Evolutionary conservation across 2,329 filamentous ascomycete species (phyloP), one percentile per base, ranked within the genome.

Genomic region (Fusarium oxysporum): DNA sequence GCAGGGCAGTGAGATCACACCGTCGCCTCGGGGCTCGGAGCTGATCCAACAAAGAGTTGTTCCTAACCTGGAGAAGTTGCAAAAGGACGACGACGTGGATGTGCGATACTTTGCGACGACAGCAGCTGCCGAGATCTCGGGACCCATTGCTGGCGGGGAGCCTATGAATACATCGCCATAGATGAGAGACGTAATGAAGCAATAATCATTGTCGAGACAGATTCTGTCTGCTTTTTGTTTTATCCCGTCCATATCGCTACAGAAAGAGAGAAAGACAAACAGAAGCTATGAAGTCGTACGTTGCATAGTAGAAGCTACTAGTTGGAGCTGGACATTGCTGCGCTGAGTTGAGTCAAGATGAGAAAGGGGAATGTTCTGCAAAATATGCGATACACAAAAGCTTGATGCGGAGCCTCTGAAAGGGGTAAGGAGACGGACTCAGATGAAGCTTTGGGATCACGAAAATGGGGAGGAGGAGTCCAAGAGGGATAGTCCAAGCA

Each of bases 31-130:
- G 78, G 93, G 92, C 59, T 89, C 92, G 78, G 92, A 95, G 78
- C 87, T 97, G 74, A 96, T 97, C 80, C 91, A 94, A 82, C 90
- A 94, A 83, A 92, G 93, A 80, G 92, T 98, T 80, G 85, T 97
- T 80, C 95, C 96, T 32, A 96, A 94, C 81, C 85, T 99, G 77
- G 93, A 96, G 86, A 98, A 98, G 87, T 88, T 99, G 79, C 95
- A 98, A 86, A 93, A 96, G 85, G 96, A 99, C 81, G 94, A 97
- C 75, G 96, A 99, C 85, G 96, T 98, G 77, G 96, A 99, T 85
- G 96, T 99, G 79, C 91, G 96, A 82, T 99, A 96, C 87, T 99
- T 97, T 85, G 96, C 96, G 73, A 97, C 95, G 70, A 97, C 94
- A 73, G 96, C 96, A 54, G 92, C 92, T 69, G 91, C 89, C 82